A percentile compares a stretch with the other conserved stretches of the same genome.
phyloP scores from a whole-genome alignment of 495 filamentous ascomycete species.

The Terfezia claveryi region DNA sequence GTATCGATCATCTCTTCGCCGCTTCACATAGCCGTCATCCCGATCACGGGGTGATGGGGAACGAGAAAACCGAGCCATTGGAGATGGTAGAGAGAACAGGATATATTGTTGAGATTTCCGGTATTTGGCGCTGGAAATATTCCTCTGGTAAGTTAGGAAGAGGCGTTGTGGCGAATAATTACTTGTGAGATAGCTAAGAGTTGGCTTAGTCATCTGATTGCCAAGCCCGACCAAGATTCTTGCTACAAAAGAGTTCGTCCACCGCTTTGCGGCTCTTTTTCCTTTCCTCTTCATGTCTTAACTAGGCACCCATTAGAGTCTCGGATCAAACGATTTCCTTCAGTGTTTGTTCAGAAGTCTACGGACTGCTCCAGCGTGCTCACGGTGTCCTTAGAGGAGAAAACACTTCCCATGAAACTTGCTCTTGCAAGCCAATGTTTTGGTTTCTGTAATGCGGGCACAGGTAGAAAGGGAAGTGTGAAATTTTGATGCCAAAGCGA shows the following conservation, averaged over 20 bases:
- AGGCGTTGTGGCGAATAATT: too few species aligned
- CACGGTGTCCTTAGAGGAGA: constrained; percentile 89
- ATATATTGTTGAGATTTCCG: too few species aligned
- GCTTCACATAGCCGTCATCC: constrained; percentile 11
- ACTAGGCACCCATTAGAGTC: constrained; percentile 99
- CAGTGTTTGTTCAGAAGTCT: constrained; percentile 74
- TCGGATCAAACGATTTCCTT: constrained; percentile 62
- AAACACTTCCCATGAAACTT: constrained; percentile 19
- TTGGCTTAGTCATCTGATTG: too few species aligned
- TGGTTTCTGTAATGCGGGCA: constrained; percentile 22
- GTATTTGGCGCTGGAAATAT: too few species aligned
- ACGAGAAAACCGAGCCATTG: constrained; percentile 5
- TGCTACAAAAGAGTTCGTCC: too few species aligned
- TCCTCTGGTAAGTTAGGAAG: too few species aligned
- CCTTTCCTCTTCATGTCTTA: constrained; percentile 30
- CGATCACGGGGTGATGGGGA: constrained; percentile 15
- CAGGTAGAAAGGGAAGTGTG: constrained; percentile 22
- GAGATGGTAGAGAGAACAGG: too few species aligned
- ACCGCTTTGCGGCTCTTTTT: constrained; percentile 10
- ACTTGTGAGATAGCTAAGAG: too few species aligned
- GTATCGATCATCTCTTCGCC: constrained; percentile 17
- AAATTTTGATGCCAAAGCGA: neutral
- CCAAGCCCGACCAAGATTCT: too few species aligned
- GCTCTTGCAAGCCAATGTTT: constrained; percentile 23
- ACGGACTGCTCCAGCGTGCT: constrained; percentile 77